Percentiles rank a stretch among this genome's conserved stretches.
phyloP scores from a whole-genome alignment of 1,284 basidiomycete genomes.

The Trametes hirsuta region DNA sequence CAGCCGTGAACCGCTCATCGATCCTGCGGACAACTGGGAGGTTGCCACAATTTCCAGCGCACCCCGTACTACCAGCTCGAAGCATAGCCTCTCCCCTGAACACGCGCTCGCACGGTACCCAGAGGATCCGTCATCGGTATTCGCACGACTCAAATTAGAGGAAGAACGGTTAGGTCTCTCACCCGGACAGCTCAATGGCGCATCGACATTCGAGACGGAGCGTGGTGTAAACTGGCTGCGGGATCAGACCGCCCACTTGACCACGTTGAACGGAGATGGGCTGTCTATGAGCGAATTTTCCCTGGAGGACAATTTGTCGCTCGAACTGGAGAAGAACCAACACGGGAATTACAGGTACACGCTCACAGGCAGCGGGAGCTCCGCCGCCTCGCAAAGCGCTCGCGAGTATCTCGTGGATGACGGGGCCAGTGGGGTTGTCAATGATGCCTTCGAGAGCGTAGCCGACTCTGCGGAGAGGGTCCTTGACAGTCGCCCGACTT shows the following conservation, averaged over 20 bases:
- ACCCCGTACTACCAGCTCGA: slow-evolving; percentile 21
- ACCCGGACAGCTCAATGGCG: slow-evolving; percentile 48
- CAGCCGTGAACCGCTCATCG: slow-evolving; percentile 30
- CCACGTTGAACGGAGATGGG: slow-evolving; percentile 39
- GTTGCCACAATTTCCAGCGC: slow-evolving; percentile 23
- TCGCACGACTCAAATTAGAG: slow-evolving; percentile 58
- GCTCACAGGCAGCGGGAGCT: slow-evolving; percentile 59
- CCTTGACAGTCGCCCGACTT: slow-evolving; percentile 49
- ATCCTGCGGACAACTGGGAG: slow-evolving; percentile 25
- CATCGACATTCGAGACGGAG: slow-evolving; percentile 52
- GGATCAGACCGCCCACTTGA: slow-evolving; percentile 73
- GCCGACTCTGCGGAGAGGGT: slow-evolving; percentile 23
- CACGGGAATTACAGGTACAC: slow-evolving; percentile 77
- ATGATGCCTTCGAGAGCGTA: slow-evolving; percentile 32
- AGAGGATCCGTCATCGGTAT: slow-evolving; percentile 52
- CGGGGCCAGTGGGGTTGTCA: slow-evolving; percentile 38
- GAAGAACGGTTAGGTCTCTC: slow-evolving; percentile 49
- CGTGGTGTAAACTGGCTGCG: slow-evolving; percentile 80
- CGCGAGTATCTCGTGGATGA: slow-evolving; percentile 60
- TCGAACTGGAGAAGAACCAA: slow-evolving; percentile 66
- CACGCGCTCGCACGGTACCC: slow-evolving; percentile 35
- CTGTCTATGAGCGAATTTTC: slow-evolving; percentile 24
- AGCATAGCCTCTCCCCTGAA: slow-evolving; percentile 31
- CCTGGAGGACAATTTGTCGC: slow-evolving; percentile 35
- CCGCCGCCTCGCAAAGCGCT: slow-evolving; percentile 46